phyloP scores from a whole-genome alignment of 2,329 filamentous ascomycete genomes.

The Fusarium bulbicola region DNA sequence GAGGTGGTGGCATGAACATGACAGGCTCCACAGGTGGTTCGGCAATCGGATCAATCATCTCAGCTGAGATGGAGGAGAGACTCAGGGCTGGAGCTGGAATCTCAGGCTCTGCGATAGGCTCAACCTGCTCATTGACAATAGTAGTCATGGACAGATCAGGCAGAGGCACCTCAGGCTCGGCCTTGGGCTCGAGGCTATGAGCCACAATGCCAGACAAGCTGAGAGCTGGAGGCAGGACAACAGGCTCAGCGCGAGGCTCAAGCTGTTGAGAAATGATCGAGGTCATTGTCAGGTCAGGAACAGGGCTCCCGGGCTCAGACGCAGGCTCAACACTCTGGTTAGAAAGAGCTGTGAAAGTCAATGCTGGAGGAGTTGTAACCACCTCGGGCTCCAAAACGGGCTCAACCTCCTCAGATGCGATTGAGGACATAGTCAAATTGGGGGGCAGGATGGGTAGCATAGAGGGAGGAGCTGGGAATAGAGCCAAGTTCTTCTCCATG shows the following conservation, averaged over 20 bases:
- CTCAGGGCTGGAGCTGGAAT: conserved; percentile 33
- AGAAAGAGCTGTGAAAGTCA: conserved; percentile 48
- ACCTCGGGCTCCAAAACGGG: conserved; percentile 51
- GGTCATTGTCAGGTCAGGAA: conserved; percentile 42
- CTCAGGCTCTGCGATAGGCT: conserved; percentile 26
- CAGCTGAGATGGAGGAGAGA: conserved; percentile 29
- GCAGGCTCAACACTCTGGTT: conserved; percentile 53
- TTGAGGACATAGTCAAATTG: conserved; percentile 54
- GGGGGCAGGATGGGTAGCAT: conserved; percentile 50
- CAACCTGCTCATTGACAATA: conserved; percentile 44
- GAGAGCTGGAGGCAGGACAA: conserved; percentile 32
- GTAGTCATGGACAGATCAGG: conserved; percentile 45
- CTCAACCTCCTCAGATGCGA: conserved; percentile 57
- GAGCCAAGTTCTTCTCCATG: conserved; percentile 61
- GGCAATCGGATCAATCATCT: conserved; percentile 29
- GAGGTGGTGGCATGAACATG: conserved; percentile 31
- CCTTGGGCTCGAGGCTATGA: conserved; percentile 43
- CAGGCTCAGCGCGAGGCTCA: conserved; percentile 43
- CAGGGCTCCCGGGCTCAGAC: conserved; percentile 47
- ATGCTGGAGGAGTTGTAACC: conserved; percentile 44
- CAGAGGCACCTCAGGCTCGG: conserved; percentile 36
- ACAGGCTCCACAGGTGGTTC: conserved; percentile 38
- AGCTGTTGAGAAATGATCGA: conserved; percentile 40
- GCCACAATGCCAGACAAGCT: conserved; percentile 34
- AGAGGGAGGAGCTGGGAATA: conserved; percentile 64